Evolutionary conservation across 1,139 yeast genomes (phyloP).

Genomic region (Hanseniaspora sp.): DNA sequence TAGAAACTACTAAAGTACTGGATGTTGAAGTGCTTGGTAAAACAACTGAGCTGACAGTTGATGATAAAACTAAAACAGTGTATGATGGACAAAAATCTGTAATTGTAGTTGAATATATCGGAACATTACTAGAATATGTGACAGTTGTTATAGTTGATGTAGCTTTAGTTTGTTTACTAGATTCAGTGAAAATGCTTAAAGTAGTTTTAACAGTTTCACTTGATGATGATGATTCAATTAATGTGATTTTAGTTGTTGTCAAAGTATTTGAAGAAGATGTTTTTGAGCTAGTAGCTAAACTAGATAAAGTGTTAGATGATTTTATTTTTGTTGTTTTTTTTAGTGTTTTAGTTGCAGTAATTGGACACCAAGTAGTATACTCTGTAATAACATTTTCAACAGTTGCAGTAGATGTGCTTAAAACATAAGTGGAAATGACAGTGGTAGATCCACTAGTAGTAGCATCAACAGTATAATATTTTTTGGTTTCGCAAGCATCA

Average conservation of each 20-base stretch:
- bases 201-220: not conserved
- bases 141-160: not conserved
- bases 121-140: constrained; percentile 5
- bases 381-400: constrained; percentile 22
- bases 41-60: not conserved
- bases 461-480: constrained; percentile 20
- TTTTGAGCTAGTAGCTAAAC: not conserved
- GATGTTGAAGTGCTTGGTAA: not conserved
- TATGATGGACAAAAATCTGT: not conserved
- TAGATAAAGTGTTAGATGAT: too few species aligned
- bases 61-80: not conserved
- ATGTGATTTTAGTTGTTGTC: not conserved
- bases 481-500: constrained; percentile 28
- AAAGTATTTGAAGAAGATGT: not conserved
- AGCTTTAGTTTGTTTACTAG: not conserved
- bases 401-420: constrained; percentile 20
- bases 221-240: not conserved
- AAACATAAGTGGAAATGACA: constrained; percentile 21
- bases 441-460: constrained; percentile 29
- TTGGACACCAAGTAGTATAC: constrained; percentile 29
- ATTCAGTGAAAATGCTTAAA: not conserved
- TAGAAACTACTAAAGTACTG: not conserved
- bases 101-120: not conserved
- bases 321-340: not conserved
- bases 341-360: constrained; percentile 19